phyloP scores from a whole-genome alignment of 495 filamentous ascomycete genomes.

The Acidiella bohemica region DNA sequence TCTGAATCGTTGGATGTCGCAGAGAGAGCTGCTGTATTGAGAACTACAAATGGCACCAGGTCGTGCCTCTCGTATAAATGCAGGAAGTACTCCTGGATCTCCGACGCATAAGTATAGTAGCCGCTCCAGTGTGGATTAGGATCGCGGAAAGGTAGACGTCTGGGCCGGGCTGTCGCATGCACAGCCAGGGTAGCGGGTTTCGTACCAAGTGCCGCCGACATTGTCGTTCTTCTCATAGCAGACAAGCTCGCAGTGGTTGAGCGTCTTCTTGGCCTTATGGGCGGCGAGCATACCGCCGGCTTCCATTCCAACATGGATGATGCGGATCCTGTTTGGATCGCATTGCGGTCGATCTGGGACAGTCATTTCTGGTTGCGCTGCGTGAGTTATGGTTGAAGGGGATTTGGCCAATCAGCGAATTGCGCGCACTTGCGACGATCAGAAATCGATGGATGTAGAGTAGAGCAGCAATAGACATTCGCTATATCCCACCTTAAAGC shows the following conservation, averaged over 20 bases:
- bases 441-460: too few species aligned
- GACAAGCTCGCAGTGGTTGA: slow-evolving; percentile 13
- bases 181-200: slow-evolving; percentile 28
- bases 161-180: slow-evolving; percentile 21
- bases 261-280: slow-evolving; percentile 23
- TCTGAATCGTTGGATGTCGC: slow-evolving; percentile 25
- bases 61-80: slow-evolving; percentile 14
- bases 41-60: slow-evolving; percentile 11
- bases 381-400: slow-evolving; percentile 1
- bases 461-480: too few species aligned
- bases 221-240: slow-evolving; percentile 64
- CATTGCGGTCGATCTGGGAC: slow-evolving; percentile 4
- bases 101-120: slow-evolving; percentile 11
- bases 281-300: slow-evolving; percentile 22
- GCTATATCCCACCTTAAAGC: too few species aligned
- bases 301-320: slow-evolving; percentile 24
- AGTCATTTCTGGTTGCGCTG: neutral
- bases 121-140: slow-evolving; percentile 20
- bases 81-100: slow-evolving; percentile 22
- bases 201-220: slow-evolving; percentile 53
- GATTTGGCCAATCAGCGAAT: too few species aligned
- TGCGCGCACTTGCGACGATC: too few species aligned
- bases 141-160: slow-evolving; percentile 21
- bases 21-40: slow-evolving; percentile 7
- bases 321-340: slow-evolving; percentile 15